Conservation (phyloP, 2,329 filamentous ascomycete species). For the Pseudodiploospora longispora region DNA sequence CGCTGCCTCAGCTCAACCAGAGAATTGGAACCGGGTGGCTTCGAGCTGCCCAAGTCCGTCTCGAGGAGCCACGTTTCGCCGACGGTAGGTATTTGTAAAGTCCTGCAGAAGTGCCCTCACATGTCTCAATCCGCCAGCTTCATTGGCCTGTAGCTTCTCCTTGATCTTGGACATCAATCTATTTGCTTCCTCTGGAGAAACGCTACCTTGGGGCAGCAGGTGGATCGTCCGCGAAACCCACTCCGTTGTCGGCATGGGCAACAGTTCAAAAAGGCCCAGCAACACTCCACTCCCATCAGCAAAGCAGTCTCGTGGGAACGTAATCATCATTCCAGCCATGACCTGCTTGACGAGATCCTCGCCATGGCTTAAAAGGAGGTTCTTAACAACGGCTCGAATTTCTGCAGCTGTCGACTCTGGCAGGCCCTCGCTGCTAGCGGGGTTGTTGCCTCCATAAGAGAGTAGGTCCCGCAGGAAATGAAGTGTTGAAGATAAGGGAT, state of each 20-base stretch:
- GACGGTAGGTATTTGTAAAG: conserved; percentile 89
- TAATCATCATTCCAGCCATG: conserved; percentile 98
- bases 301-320: conserved; percentile 91
- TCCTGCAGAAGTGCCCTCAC: conserved; percentile 84
- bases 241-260: conserved; percentile 67
- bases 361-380: conserved; percentile 62
- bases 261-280: conserved; percentile 77
- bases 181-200: conserved; percentile 73
- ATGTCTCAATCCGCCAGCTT: conserved; percentile 56
- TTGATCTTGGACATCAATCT: conserved; percentile 73
- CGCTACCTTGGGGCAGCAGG: conserved; percentile 73
- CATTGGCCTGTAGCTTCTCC: conserved; percentile 63
- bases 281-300: conserved; percentile 91
- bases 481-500: conserved; percentile 82
- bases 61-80: conserved; percentile 89
- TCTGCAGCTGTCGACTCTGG: conserved; percentile 56
- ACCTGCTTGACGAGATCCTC: conserved; percentile 78
- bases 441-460: conserved; percentile 75
- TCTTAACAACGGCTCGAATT: conserved; percentile 64
- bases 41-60: conserved; percentile 85
- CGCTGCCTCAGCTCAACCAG: conserved; percentile 20
- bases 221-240: conserved; percentile 83
- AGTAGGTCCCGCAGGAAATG: conserved; percentile 91
- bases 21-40: conserved; percentile 78
- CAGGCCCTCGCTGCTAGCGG: conserved; percentile 51